These are phyloP conservation scores for Aspergillus versicolor DNA, from an alignment of 2,329 filamentous ascomycete genomes.

Conservation along the genomic window DNA sequence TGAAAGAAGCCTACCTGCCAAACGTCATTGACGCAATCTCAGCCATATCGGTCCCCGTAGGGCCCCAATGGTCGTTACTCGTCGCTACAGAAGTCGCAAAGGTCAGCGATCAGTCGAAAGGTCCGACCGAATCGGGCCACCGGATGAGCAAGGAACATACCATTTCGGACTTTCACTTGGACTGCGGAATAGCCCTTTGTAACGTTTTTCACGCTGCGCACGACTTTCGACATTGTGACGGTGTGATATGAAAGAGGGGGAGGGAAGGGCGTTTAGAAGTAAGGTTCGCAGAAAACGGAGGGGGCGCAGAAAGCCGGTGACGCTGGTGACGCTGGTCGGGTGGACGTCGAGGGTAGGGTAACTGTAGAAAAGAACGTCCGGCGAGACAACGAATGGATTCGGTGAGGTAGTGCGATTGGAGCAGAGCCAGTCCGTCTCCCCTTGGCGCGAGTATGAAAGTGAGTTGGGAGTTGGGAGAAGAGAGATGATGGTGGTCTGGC, in stretches of 20 bases:
- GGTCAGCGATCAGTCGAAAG: background rate
- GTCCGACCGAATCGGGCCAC: slow-evolving; percentile 1
- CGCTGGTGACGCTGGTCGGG: background rate
- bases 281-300: background rate
- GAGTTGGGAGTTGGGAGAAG: slow-evolving; percentile 5
- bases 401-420: background rate
- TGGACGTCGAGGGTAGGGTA: background rate
- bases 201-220: slow-evolving; percentile 97
- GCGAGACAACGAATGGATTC: background rate
- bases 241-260: slow-evolving; percentile 4
- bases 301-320: slow-evolving; percentile 5
- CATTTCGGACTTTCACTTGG: slow-evolving; percentile 98
- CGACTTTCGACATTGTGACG: slow-evolving; percentile 83
- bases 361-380: background rate
- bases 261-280: slow-evolving; percentile 1
- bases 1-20: slow-evolving; percentile 71
- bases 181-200: slow-evolving; percentile 97
- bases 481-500: slow-evolving; percentile 5
- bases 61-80: slow-evolving; percentile 98
- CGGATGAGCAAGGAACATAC: slow-evolving; percentile 52
- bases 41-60: slow-evolving; percentile 96
- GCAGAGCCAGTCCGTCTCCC: background rate
- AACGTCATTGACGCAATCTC: slow-evolving; percentile 98
- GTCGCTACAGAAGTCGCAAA: slow-evolving; percentile 64
- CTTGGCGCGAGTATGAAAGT: background rate